Evolutionary conservation across 805 yeast species (phyloP).

Genomic region (Starmerella tilneyi): DNA sequence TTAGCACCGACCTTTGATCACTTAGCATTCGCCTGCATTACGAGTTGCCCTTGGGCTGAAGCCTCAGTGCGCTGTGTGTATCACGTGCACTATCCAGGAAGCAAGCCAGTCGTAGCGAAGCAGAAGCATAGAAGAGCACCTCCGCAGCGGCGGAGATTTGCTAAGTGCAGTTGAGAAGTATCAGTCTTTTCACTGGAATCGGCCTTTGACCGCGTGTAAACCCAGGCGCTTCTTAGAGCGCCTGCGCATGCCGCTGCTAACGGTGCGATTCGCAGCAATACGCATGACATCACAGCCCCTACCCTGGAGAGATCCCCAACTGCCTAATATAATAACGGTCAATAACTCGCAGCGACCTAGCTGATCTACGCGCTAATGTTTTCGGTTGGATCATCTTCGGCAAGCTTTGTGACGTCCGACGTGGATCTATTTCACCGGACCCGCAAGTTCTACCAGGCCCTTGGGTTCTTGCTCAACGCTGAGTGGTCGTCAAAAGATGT

Average conservation of each 20-base stretch:
- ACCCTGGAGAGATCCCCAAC: slow-evolving; percentile 4
- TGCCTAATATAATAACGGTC: slow-evolving; percentile 2
- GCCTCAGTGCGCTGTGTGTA: too few relatives aligned
- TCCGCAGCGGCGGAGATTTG: too few relatives aligned
- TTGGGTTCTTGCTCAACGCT: slow-evolving; percentile 35
- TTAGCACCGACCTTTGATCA: too few relatives aligned
- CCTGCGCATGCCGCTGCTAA: background rate
- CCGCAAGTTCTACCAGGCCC: slow-evolving; percentile 45
- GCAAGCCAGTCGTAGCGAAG: too few relatives aligned
- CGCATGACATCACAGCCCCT: slow-evolving; percentile 9
- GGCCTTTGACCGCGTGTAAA: too few relatives aligned
- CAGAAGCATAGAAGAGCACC: too few relatives aligned
- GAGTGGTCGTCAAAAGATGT: slow-evolving; percentile 29
- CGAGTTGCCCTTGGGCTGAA: too few relatives aligned
- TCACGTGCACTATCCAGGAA: too few relatives aligned
- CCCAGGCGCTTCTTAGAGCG: too few relatives aligned
- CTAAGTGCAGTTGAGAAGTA: too few relatives aligned
- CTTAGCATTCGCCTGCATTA: too few relatives aligned
- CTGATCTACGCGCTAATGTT: slow-evolving; percentile 5
- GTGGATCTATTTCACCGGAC: slow-evolving; percentile 38
- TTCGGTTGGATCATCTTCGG: slow-evolving; percentile 59
- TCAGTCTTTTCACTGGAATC: too few relatives aligned
- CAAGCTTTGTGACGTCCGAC: slow-evolving; percentile 40
- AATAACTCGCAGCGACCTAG: background rate
- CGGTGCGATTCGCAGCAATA: slow-evolving; percentile 9